A percentile compares a stretch with the other conserved stretches of the same genome.
phyloP scores from a whole-genome alignment of 805 yeast genomes.

The Kockiozyma suomiensis region DNA sequence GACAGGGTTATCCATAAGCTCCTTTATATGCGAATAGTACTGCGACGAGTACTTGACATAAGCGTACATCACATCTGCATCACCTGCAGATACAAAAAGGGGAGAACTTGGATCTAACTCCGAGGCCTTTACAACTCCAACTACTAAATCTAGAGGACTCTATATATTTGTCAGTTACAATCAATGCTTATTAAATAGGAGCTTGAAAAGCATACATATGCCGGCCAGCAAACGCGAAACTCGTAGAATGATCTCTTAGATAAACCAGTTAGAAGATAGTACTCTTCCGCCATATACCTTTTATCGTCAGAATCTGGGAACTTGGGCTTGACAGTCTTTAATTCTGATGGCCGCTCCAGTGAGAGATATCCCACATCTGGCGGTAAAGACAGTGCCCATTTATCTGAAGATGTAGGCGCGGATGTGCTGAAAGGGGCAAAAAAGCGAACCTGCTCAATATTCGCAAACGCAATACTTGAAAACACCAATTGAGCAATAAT shows the following conservation, averaged over 20 bases:
- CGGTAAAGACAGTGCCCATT: constrained; percentile 8
- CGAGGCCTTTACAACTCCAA: constrained; percentile 30
- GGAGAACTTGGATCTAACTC: constrained; percentile 19
- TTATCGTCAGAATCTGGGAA: constrained; percentile 15
- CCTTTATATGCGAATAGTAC: constrained; percentile 22
- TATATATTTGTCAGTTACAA: neutral
- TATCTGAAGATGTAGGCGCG: neutral
- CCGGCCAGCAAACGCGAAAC: constrained; percentile 36
- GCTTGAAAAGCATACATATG: constrained; percentile 14
- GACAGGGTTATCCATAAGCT: constrained; percentile 25
- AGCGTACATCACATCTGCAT: constrained; percentile 25
- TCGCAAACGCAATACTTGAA: constrained; percentile 14
- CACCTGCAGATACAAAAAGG: constrained; percentile 20
- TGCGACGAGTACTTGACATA: constrained; percentile 30
- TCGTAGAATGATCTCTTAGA: constrained; percentile 31
- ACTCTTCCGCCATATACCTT: constrained; percentile 28
- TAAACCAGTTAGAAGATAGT: constrained; percentile 23
- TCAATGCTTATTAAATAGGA: too few relatives aligned
- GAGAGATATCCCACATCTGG: constrained; percentile 10
- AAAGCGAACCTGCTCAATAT: constrained; percentile 33
- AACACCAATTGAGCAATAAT: neutral
- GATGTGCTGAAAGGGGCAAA: constrained; percentile 30
- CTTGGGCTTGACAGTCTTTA: constrained; percentile 25
- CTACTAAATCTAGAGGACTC: constrained; percentile 31
- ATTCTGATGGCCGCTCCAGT: constrained; percentile 14